These are phyloP conservation scores for Erythrobasidium hasegawianum DNA, from an alignment of 1,284 basidiomycete genomes.

Conservation along the genomic window DNA sequence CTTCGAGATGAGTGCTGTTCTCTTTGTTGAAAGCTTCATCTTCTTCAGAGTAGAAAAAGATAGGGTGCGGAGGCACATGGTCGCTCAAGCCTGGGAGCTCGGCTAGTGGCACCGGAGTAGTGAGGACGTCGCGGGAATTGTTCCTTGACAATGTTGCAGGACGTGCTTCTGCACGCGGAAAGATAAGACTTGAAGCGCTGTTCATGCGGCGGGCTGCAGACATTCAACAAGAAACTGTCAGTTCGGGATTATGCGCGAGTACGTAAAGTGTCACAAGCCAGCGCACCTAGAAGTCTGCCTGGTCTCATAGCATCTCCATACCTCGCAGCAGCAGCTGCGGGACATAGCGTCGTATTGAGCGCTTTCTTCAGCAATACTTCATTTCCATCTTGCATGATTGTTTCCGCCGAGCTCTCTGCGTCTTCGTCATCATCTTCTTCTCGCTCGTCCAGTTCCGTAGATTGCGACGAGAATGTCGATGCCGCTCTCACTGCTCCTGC, in stretches of 20 bases:
- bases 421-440: slow-evolving; percentile 10
- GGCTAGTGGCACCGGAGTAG: slow-evolving; percentile 24
- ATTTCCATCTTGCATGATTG: background rate
- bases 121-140: slow-evolving; percentile 24
- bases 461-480: background rate
- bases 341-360: slow-evolving; percentile 25
- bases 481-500: too few species aligned
- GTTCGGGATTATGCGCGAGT: too few species aligned
- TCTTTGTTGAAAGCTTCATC: background rate
- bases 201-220: slow-evolving; percentile 10
- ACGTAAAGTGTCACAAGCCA: too few species aligned
- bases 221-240: too few species aligned
- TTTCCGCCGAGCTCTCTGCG: background rate
- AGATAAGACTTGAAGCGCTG: slow-evolving; percentile 17
- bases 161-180: slow-evolving; percentile 9
- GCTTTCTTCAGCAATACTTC: slow-evolving; percentile 11
- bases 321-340: slow-evolving; percentile 19
- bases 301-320: slow-evolving; percentile 10
- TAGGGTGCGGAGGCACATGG: slow-evolving; percentile 9
- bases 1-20: background rate
- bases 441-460: background rate
- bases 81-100: slow-evolving; percentile 22
- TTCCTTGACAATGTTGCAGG: slow-evolving; percentile 8
- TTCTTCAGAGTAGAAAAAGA: slow-evolving; percentile 21
- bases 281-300: background rate